Evolutionary conservation across 2,329 filamentous ascomycete genomes (phyloP).

Genomic region (Aspergillus eucalypticola): DNA sequence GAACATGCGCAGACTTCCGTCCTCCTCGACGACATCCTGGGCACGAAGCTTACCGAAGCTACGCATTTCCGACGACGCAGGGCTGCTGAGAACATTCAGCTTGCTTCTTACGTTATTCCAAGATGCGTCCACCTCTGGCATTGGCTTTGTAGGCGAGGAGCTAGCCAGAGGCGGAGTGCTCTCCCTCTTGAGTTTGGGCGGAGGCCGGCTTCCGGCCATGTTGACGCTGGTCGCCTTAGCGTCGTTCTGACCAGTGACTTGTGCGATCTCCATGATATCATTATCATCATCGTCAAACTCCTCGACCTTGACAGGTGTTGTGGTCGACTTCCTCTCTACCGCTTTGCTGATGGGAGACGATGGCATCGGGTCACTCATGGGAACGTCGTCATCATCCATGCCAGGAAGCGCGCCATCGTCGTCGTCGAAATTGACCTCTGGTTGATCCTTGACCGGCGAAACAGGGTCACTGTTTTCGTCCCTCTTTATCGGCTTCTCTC

Average conservation of each 20-base stretch:
- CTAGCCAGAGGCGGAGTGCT: constrained; percentile 69
- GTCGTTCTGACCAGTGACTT: constrained; percentile 65
- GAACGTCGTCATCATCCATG: constrained; percentile 71
- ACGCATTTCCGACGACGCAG: constrained; percentile 59
- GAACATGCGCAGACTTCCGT: constrained; percentile 90
- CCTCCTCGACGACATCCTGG: constrained; percentile 85
- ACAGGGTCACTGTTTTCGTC: constrained; percentile 49
- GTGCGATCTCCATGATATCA: constrained; percentile 80
- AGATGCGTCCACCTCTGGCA: constrained; percentile 70
- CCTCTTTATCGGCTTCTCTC: constrained; percentile 54
- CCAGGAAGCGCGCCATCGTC: constrained; percentile 58
- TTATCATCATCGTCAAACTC: constrained; percentile 76
- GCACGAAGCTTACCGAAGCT: constrained; percentile 78
- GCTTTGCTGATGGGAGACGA: constrained; percentile 85
- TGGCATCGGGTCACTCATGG: constrained; percentile 82
- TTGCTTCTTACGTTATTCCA: constrained; percentile 88
- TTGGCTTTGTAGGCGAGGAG: constrained; percentile 70
- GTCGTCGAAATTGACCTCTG: constrained; percentile 48
- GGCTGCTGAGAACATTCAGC: constrained; percentile 80
- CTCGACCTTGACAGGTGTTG: constrained; percentile 58
- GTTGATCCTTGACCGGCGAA: constrained; percentile 44
- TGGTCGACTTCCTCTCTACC: constrained; percentile 65
- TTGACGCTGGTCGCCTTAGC: constrained; percentile 75
- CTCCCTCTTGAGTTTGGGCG: constrained; percentile 71
- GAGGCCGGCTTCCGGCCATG: constrained; percentile 74